Evolutionary conservation across 2,329 filamentous ascomycete species (phyloP), one percentile per base, ranked within the genome.

Genomic region (Fusarium brachygibbosum): DNA sequence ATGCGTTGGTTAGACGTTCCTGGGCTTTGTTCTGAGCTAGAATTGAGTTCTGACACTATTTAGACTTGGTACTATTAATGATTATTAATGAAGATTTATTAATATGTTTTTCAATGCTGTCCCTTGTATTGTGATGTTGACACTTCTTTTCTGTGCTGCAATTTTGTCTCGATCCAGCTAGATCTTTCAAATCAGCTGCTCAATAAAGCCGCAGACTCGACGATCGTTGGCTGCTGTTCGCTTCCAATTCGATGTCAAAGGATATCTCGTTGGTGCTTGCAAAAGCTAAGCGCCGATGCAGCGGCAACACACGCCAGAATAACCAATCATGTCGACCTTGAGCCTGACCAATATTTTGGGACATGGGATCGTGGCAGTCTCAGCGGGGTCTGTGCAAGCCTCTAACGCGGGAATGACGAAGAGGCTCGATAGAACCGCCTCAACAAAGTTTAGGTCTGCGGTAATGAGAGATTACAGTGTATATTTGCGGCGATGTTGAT

Each of bases 231-330:
- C 31, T 53, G 29, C 19, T 58, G 25, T 69, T 32, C 31, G n/a
- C 38, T 51, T 42, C 34, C 35, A 50, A 58, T 59, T 68, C 45
- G 56, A 31, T 51, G 51, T 37, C 25, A 12, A 31, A 34, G 4
- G 17, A 31, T 16, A 53, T 21, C 23, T 37, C 10, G 68, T 67
- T 67, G 61, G 66, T 46, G 35, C 12, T 54, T 37, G 19, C 32
- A 16, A 51, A 59, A 70, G 63, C 29, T 68, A 70, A 68, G 67
- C 67, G 67, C 67, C 67, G 28, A 41, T 55, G 17, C 50, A 58
- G 67, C 67, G 63, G 67, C 35, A 70, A 70, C 45, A 44, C 5
- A 68, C 45, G 58, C 42, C 34, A 56, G 37, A 37, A 35, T 38
- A 51, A n/a, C 67, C 54, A 70, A 70, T 68, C 63, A 68, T 12